phyloP scores from a whole-genome alignment of 2,329 filamentous ascomycete genomes.

The Neurospora crassa region DNA sequence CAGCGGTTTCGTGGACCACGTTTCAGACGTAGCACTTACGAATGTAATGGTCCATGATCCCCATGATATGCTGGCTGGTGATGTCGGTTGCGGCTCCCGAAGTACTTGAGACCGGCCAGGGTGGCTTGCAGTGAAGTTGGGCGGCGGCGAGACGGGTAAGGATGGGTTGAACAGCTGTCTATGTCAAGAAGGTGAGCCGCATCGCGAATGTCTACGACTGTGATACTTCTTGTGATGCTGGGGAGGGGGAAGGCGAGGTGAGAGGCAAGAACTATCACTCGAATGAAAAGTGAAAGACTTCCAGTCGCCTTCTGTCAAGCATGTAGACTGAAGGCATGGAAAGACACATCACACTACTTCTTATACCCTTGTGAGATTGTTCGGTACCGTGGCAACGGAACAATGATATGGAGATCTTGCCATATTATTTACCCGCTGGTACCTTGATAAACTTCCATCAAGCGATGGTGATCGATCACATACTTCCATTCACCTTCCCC shows the following conservation, averaged over 20 bases:
- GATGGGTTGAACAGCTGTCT: conserved; percentile 20
- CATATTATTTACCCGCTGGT: not conserved
- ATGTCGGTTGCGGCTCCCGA: conserved; percentile 54
- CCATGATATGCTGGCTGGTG: conserved; percentile 42
- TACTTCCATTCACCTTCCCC: not conserved
- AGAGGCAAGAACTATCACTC: not conserved
- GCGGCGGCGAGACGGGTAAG: conserved; percentile 21
- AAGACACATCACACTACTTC: not conserved
- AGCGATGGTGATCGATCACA: not conserved
- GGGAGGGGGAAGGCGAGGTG: not conserved
- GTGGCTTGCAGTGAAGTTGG: conserved; percentile 40
- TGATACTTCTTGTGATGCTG: not conserved
- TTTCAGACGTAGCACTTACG: conserved; percentile 46
- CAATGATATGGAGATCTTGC: not conserved
- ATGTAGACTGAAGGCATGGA: not conserved
- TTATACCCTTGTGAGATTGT: not conserved
- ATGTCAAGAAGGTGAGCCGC: conserved; percentile 7
- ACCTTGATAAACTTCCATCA: not conserved
- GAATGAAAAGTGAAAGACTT: not conserved
- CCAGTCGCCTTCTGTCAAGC: not conserved
- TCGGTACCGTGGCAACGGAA: not conserved
- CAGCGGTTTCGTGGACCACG: conserved; percentile 47
- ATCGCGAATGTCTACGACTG: conserved; percentile 4
- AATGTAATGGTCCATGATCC: conserved; percentile 36
- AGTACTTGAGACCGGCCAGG: conserved; percentile 46